phyloP scores from a whole-genome alignment of 768 basidiomycete genomes.

The Phanerochaete carnosa region DNA sequence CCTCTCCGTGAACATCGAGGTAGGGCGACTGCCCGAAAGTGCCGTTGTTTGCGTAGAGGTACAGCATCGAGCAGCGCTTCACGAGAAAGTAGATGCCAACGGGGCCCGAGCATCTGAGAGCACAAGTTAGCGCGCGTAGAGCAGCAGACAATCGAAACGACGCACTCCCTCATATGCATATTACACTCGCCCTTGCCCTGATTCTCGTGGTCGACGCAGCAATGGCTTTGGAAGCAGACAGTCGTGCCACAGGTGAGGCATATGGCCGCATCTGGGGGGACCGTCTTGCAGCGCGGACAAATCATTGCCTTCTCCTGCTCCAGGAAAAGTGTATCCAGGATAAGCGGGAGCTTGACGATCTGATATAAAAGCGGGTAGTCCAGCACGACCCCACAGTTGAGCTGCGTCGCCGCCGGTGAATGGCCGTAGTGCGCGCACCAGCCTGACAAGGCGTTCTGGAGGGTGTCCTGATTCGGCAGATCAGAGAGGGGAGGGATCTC shows the following conservation, averaged over 20 bases:
- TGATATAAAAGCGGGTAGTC: slow-evolving; percentile 86
- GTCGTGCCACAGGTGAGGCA: slow-evolving; percentile 88
- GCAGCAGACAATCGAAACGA: slow-evolving; percentile 20
- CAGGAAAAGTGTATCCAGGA: slow-evolving; percentile 83
- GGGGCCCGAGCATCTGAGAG: slow-evolving; percentile 78
- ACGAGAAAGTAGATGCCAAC: slow-evolving; percentile 89
- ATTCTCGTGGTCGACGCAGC: slow-evolving; percentile 75
- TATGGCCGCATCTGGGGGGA: slow-evolving; percentile 83
- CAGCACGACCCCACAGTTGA: slow-evolving; percentile 74
- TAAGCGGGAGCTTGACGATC: slow-evolving; percentile 73
- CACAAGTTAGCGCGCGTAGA: not conserved
- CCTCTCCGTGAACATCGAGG: slow-evolving; percentile 90
- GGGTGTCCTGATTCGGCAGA: slow-evolving; percentile 77
- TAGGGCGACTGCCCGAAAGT: slow-evolving; percentile 88
- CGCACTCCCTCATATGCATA: slow-evolving; percentile 90
- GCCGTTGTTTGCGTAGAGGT: slow-evolving; percentile 86
- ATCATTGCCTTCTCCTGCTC: slow-evolving; percentile 67
- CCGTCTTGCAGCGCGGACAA: slow-evolving; percentile 74
- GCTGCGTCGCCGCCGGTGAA: slow-evolving; percentile 72
- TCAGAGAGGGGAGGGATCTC: slow-evolving; percentile 78
- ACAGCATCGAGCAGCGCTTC: slow-evolving; percentile 87
- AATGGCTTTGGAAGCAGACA: slow-evolving; percentile 89
- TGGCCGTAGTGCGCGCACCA: slow-evolving; percentile 91
- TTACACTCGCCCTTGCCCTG: slow-evolving; percentile 86
- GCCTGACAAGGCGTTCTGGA: slow-evolving; percentile 85